These are phyloP conservation scores for Loxodes magnus DNA, from an alignment of 73 alveolate genomes.

Conservation along the genomic window DNA sequence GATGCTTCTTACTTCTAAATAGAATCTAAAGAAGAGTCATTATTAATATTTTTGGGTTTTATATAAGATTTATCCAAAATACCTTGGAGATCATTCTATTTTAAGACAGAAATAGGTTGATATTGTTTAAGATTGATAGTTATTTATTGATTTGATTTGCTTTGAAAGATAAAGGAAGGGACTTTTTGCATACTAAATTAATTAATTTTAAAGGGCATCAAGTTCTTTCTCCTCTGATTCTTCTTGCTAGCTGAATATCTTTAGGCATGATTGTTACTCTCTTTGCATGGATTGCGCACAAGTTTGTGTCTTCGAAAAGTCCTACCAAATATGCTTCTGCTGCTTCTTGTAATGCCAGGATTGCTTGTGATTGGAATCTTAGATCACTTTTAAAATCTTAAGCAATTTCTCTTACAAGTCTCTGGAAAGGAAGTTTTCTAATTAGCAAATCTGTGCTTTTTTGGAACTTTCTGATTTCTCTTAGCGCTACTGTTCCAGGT, in stretches of 20 bases:
- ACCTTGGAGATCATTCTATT: no score
- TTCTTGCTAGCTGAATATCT: slow-evolving; percentile 62
- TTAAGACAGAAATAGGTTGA: no score
- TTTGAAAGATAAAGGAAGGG: no score
- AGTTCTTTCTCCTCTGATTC: slow-evolving; percentile 56
- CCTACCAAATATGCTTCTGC: slow-evolving; percentile 63
- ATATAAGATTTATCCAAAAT: no score
- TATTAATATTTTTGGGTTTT: no score
- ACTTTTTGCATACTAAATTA: no score
- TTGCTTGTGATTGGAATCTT: slow-evolving; percentile 57
- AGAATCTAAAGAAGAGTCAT: no score
- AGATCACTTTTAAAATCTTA: slow-evolving; percentile 47
- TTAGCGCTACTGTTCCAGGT: slow-evolving; percentile 84
- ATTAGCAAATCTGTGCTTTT: slow-evolving; percentile 67
- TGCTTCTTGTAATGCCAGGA: slow-evolving; percentile 72
- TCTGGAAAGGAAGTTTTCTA: slow-evolving; percentile 74
- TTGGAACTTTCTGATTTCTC: slow-evolving; percentile 78
- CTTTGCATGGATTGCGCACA: slow-evolving; percentile 69
- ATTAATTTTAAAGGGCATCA: no score
- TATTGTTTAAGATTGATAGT: no score
- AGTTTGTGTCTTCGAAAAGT: slow-evolving; percentile 65
- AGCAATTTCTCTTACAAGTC: slow-evolving; percentile 73
- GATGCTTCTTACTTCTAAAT: no score
- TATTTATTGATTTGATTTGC: no score
- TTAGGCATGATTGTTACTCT: slow-evolving; percentile 69